These are phyloP conservation scores for Fraxinus albicans DNA, from an alignment of 305 asterid genomes.

Conservation along the genomic window DNA sequence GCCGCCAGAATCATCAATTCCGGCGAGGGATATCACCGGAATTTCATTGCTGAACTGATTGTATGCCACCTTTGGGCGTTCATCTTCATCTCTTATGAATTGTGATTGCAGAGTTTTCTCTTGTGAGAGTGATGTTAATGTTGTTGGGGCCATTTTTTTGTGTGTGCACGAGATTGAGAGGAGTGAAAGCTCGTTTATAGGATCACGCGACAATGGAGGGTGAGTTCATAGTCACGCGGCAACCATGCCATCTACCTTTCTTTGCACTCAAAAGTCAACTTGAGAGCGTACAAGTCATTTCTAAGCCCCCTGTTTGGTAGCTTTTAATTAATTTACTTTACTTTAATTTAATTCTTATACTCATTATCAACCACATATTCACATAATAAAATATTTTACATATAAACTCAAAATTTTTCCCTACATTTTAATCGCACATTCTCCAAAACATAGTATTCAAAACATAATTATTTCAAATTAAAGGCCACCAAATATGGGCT, in stretches of 20 bases:
- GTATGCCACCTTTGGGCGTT: constrained; percentile 64
- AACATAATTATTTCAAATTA: no score
- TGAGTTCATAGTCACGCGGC: background rate
- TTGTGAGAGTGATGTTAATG: constrained; percentile 29
- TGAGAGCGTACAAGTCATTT: background rate
- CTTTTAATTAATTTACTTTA: no score
- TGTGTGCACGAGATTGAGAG: background rate
- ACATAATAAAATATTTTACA: no score
- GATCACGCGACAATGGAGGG: background rate
- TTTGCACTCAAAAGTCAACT: background rate
- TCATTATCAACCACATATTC: no score
- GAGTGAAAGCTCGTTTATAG: background rate
- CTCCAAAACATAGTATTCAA: no score
- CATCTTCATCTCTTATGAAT: constrained; percentile 69
- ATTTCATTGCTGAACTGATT: constrained; percentile 55
- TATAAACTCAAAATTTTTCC: no score
- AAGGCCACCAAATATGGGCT: no score
- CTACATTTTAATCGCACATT: no score
- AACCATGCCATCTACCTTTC: background rate
- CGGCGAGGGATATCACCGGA: constrained; percentile 63
- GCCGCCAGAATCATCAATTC: constrained; percentile 34
- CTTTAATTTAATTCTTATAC: no score
- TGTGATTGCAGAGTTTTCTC: constrained; percentile 27
- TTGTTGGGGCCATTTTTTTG: constrained; percentile 17
- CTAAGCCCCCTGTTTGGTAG: no score